Evolutionary conservation across 83 land plant genomes (phyloP), one percentile per base, ranked within the genome.

Genomic region (Thuja plicata): DNA sequence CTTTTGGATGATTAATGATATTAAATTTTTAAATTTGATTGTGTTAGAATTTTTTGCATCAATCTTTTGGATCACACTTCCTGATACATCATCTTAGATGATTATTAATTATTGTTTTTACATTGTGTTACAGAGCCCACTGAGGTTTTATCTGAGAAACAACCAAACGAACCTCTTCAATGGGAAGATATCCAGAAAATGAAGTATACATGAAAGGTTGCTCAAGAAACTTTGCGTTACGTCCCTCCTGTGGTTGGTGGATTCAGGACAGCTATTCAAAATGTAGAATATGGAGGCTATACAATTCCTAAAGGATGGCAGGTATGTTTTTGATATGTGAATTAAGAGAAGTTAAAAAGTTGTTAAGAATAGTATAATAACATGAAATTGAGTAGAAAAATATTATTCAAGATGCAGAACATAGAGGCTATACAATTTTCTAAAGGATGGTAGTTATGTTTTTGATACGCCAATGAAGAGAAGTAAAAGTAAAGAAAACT

Each of bases 261-360:
- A 34, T 92, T 92, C 90, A 91, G 90, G 54, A 92, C 87, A 81
- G 89, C 92, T 11, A 46, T 94, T 2, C 24, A 35, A 1, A 92
- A 94, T 86, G 85, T 94, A 37, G 90, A 92, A 17, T 92, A 88
- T 76, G 87, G 87, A 45, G 92, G 91, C 37, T 94, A 87, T 89
- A 87, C 84, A 82, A 92, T 94, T 52, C 95, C 94, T n/a, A 92
- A 88, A 89, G 94, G 94, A 45, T 93, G 94, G 93, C 90, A 92
- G 93, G 94, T 93, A 60, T 27, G 73, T 66, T 27, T 54, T 15
- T 3, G 0, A 54, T 15, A 15, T 54, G 32, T 24, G 30, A 54
- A 54, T 54, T 3, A 54, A 54, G 4, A 54, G 3, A 54, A 54
- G 57, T 15, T 0, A 54, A 54, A 5, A 3, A 54, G 15, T 50